phyloP scores from a whole-genome alignment of 192 early-diverging fungal genomes.

The Dissophora globulifera region DNA sequence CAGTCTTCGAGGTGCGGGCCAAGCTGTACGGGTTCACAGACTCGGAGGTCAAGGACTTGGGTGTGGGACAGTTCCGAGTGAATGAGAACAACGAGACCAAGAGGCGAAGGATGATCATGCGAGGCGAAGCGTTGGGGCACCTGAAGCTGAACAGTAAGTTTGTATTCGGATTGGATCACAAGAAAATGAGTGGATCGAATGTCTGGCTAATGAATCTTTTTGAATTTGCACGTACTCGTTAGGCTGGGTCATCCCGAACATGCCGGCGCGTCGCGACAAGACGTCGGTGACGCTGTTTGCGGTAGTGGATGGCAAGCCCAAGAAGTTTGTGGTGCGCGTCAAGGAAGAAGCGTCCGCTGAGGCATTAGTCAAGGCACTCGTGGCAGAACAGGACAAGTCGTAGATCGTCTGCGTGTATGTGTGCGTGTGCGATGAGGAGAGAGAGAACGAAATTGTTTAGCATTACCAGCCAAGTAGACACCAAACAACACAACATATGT shows the following conservation, averaged over 20 bases:
- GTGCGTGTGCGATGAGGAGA: no score
- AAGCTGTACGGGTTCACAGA: conserved; percentile 13
- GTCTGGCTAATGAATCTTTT: neutral
- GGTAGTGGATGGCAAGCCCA: conserved; percentile 26
- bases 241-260: conserved; percentile 24
- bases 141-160: conserved; percentile 27
- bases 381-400: conserved; percentile 9
- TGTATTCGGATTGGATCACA: neutral
- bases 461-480: neutral
- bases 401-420: no score
- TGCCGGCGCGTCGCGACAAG: conserved; percentile 24
- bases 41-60: conserved; percentile 7
- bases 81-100: conserved; percentile 13
- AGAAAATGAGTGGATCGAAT: neutral
- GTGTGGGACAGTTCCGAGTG: conserved; percentile 37
- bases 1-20: conserved; percentile 25
- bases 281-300: conserved; percentile 22
- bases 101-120: conserved; percentile 37
- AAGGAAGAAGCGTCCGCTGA: conserved; percentile 22
- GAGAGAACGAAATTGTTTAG: no score
- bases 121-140: conserved; percentile 8
- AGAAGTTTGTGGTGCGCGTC: conserved; percentile 23
- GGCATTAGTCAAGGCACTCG: conserved; percentile 8
- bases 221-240: neutral
- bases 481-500: no score